Evolutionary conservation across 2,329 filamentous ascomycete species (phyloP), one percentile per base, ranked within the genome.

Genomic region (Fusarium globosum): DNA sequence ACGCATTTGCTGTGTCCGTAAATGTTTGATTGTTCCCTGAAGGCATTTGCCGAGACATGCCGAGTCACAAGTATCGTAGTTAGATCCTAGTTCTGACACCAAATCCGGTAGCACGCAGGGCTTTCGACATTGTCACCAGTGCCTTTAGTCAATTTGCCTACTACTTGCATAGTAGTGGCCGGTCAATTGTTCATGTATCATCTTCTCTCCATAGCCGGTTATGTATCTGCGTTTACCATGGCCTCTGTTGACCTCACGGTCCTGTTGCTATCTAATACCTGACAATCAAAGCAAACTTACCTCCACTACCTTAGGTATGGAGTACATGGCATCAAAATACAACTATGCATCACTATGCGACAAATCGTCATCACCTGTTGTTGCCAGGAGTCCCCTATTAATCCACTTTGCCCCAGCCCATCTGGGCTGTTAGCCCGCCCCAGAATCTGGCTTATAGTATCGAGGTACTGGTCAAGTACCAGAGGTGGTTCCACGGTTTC

Each of bases 391-490:
- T 59, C 38, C 43, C 65, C 51, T 70, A 73, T 43, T 28, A 45
- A 36, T 23, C 16, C 65, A 56, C 49, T 46, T n/a, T 26, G 49
- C 36, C 38, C 65, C 65, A 46, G 62, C 66, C 66, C 53, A 62
- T 51, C 63, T 68, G 66, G 28, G 55, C 33, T 58, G 26, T 48
- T 57, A 74, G 58, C 62, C 42, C 67, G 55, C 63, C 67, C 71
- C 68, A 46, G 66, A 67, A 59, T 74, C 58, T 56, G 62, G 30
- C 35, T 45, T 56, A 28, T 30, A 28, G 13, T 53, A 18, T 48
- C 16, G 18, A 74, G 51, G 71, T 73, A 74, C 52, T 53, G 6
- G 26, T 14, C 26, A 74, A 65, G 71, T 73, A 74, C 68, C 46
- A 13, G 11, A 48, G 45, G 28, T 55, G 45, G 28, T 55, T 59